Evolutionary conservation across 495 filamentous ascomycete species (phyloP), one percentile per base, ranked within the genome.

Genomic region (Aspergillus funiculosus): DNA sequence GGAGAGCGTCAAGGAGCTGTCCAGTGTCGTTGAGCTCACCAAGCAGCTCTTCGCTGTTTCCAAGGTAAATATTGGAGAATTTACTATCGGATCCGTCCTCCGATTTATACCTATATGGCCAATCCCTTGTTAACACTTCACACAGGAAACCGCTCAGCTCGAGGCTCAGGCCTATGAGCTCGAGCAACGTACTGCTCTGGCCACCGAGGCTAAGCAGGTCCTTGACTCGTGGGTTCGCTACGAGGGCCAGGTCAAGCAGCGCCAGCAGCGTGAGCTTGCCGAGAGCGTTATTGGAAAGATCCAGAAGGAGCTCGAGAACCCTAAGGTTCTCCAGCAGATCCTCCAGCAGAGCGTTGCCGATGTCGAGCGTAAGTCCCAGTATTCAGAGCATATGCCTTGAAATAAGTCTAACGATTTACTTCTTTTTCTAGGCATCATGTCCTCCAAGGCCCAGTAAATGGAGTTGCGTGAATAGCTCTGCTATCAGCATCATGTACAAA

Each of bases 151-250:
- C 59, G 94, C 92, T 59, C 70, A 85, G 68, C 84, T 97, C 53
- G 92, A 99, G 77, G 83, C 92, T 56, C 69, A 95, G 79, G 87
- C 87, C 37, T 99, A 84, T 67, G 89, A 97, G 77, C 82, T 99
- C 52, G 87, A 97, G 78, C 92, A 99, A 74, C 83, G 78, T 67
- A 95, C 89, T 41, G 83, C 86, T 40, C 74, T 96, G 43, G 89
- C 87, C 20, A 68, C 78, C 43, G 94, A 99, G 78, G 94, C 91
- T 52, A 97, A 95, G 82, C 58, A 77, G 38, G 91, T 96, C 26
- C 81, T 99, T 43, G 92, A 99, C 65, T 95, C 89, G 39, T 97
- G 94, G 92, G 89, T 96, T 46, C 82, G 92, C 59, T 99, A 99
- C 68, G 92, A 99, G 76, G 77, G 85, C 47, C 92, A 97, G 75